These are phyloP conservation scores for Ramularia endophylla DNA, from an alignment of 2,329 filamentous ascomycete genomes.

Conservation along the genomic window DNA sequence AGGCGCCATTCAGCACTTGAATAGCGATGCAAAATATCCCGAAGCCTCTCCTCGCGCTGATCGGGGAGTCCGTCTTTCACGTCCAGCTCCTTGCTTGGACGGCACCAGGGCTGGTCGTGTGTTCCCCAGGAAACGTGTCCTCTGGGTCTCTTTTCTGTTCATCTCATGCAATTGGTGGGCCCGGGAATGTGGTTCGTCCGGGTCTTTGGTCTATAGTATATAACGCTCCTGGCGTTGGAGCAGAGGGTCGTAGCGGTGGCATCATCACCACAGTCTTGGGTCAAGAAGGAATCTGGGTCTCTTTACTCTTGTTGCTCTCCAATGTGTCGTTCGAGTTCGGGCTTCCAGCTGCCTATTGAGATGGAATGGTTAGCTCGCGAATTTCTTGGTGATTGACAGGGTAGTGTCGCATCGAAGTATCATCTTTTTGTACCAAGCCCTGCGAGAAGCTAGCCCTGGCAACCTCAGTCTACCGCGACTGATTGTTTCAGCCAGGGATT, in stretches of 20 bases:
- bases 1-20: slow-evolving; percentile 29
- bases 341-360: slow-evolving; percentile 75
- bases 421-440: no score
- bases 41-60: no score
- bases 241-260: not conserved
- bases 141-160: no score
- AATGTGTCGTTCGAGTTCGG: slow-evolving; percentile 64
- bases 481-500: slow-evolving; percentile 5
- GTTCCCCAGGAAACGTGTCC: not conserved
- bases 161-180: no score
- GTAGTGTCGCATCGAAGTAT: no score
- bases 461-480: slow-evolving; percentile 2
- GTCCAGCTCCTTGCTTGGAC: no score
- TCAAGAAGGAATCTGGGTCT: not conserved
- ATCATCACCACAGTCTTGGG: not conserved
- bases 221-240: not conserved
- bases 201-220: slow-evolving; percentile 2
- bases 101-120: not conserved
- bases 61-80: not conserved
- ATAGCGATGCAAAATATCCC: slow-evolving; percentile 16
- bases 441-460: no score
- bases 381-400: no score
- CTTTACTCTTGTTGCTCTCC: slow-evolving; percentile 35
- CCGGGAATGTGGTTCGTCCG: not conserved
- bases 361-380: slow-evolving; percentile 7